Percentiles rank a stretch among this genome's conserved stretches.
phyloP scores from a whole-genome alignment of 2,329 filamentous ascomycete species.

The Didymellaceae sp. region DNA sequence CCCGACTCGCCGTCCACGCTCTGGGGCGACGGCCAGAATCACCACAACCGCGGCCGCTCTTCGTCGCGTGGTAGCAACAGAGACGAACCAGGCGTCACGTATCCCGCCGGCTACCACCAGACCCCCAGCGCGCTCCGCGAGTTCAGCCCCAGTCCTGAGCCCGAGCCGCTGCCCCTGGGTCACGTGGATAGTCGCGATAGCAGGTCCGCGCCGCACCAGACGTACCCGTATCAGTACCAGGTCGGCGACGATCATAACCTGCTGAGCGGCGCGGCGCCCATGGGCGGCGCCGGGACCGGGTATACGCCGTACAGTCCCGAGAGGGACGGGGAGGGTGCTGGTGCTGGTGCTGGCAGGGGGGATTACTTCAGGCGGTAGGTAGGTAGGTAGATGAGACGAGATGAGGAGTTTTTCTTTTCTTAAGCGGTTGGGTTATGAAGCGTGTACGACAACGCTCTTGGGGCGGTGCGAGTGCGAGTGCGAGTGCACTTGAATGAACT shows the following conservation, averaged over 20 bases:
- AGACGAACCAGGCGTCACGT: constrained; percentile 48
- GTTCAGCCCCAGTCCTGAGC: constrained; percentile 49
- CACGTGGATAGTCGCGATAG: constrained; percentile 30
- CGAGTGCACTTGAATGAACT: no score
- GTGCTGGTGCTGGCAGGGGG: constrained; percentile 13
- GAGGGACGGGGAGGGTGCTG: constrained; percentile 29
- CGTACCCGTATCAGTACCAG: constrained; percentile 36
- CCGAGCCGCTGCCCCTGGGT: constrained; percentile 26
- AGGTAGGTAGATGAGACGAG: neutral
- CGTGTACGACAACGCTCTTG: no score
- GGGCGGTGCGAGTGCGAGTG: no score
- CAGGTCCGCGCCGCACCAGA: no score
- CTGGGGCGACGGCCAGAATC: constrained; percentile 22
- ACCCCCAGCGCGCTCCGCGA: constrained; percentile 53
- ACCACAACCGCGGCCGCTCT: constrained; percentile 33
- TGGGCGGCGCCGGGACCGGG: constrained; percentile 30
- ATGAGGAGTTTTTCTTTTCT: no score
- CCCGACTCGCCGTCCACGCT: constrained; percentile 63
- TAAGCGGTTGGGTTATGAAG: no score
- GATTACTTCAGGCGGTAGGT: constrained; percentile 35
- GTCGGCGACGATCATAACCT: constrained; percentile 33
- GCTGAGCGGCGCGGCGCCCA: constrained; percentile 43
- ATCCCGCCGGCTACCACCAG: constrained; percentile 57
- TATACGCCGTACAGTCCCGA: constrained; percentile 43
- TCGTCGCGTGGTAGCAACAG: constrained; percentile 36